phyloP scores from a whole-genome alignment of 73 alveolate species.

The Chromera velia region DNA sequence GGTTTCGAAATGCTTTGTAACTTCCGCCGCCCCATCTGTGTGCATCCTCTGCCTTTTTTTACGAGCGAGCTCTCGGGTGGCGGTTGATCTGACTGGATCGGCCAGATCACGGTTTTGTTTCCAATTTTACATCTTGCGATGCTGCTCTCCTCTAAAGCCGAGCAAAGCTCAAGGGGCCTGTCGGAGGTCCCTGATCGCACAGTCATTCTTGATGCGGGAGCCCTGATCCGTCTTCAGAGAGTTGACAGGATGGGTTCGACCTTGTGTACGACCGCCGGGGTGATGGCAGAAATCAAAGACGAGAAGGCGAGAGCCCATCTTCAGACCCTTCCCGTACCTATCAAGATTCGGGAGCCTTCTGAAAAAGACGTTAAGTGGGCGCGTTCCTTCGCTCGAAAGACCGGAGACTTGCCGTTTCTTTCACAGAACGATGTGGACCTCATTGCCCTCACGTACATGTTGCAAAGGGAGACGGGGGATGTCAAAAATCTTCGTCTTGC shows the following conservation, averaged over 20 bases:
- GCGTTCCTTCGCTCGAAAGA: conserved; percentile 37
- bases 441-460: conserved; percentile 37
- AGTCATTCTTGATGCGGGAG: conserved; percentile 24
- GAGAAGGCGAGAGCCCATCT: conserved; percentile 23
- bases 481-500: too few relatives aligned
- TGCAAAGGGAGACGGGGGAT: conserved; percentile 25
- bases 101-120: too few relatives aligned
- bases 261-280: conserved; percentile 22
- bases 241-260: neutral
- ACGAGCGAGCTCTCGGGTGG: too few relatives aligned
- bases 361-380: conserved; percentile 24
- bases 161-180: too few relatives aligned
- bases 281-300: conserved; percentile 44
- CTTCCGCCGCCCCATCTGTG: too few relatives aligned
- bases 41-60: too few relatives aligned
- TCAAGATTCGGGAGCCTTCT: conserved; percentile 3
- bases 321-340: neutral
- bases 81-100: too few relatives aligned
- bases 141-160: too few relatives aligned
- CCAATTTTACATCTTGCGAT: too few relatives aligned
- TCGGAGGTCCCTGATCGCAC: too few relatives aligned
- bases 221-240: conserved; percentile 4
- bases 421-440: conserved; percentile 40
- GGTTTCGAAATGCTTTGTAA: too few relatives aligned
- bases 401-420: conserved; percentile 47